phyloP scores from a whole-genome alignment of 306 rosid species.

The Castanea crenata region DNA sequence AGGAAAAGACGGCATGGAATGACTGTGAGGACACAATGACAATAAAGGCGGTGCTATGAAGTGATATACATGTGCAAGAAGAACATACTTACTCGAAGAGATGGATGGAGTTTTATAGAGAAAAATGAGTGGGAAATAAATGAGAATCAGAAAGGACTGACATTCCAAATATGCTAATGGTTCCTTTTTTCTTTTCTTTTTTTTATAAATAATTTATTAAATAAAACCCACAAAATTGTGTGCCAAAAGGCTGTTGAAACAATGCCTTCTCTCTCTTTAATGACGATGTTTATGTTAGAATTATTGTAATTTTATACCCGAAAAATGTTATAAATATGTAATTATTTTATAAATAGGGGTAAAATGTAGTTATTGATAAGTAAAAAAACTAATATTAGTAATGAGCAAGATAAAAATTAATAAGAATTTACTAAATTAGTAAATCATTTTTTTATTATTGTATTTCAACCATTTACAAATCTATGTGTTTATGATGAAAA shows the following conservation, averaged over 20 bases:
- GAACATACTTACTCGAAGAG: conserved; percentile 20
- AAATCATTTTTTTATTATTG: no score
- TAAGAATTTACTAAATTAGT: fast-evolving
- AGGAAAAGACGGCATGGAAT: conserved; percentile 29
- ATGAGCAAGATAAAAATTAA: no score
- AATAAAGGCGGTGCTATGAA: conserved; percentile 26
- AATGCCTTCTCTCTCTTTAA: neutral
- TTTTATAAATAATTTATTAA: conserved; percentile 1
- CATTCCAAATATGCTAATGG: conserved; percentile 46
- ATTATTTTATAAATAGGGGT: no score
- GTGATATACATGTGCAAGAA: conserved; percentile 44
- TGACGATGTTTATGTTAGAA: no score
- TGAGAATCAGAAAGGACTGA: conserved; percentile 26
- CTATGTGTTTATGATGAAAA: no score
- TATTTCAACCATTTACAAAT: no score
- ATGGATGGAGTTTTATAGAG: conserved; percentile 41
- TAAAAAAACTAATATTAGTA: no score
- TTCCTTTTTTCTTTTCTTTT: conserved; percentile 14
- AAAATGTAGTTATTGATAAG: no score
- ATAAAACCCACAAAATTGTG: conserved; percentile 15
- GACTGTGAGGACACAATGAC: neutral
- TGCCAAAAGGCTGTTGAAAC: conserved; percentile 29
- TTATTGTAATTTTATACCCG: no score
- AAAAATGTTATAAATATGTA: no score
- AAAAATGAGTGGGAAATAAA: conserved; percentile 18